Evolutionary conservation across 495 filamentous ascomycete species (phyloP).

Genomic region (Aspergillus bridgeri): DNA sequence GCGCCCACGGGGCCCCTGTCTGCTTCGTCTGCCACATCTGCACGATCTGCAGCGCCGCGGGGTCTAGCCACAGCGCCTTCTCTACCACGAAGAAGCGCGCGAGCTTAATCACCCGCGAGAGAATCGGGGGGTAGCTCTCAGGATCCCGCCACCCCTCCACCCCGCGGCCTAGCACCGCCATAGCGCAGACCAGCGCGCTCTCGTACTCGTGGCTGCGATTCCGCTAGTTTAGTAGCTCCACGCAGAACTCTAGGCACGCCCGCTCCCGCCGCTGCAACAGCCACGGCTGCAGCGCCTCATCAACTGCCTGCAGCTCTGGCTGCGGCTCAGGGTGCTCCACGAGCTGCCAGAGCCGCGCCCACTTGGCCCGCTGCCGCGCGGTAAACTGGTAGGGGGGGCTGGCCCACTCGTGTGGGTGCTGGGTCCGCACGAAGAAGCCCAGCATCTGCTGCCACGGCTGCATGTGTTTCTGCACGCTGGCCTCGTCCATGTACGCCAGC

Average conservation of each 20-base stretch:
- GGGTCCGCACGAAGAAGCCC: neutral
- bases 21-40: neutral
- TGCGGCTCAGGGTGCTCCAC: neutral
- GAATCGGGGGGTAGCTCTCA: constrained; percentile 4
- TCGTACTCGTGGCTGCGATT: constrained; percentile 4
- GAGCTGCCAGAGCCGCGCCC: neutral
- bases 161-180: constrained; percentile 4
- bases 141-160: neutral
- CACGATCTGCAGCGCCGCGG: neutral
- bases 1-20: neutral
- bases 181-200: constrained; percentile 10
- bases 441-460: neutral
- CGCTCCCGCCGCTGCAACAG: neutral
- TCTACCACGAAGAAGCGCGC: constrained; percentile 11
- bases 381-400: neutral
- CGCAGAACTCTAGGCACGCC: constrained; percentile 13
- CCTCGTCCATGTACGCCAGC: neutral
- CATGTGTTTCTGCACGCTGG: neutral
- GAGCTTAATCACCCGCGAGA: constrained; percentile 12
- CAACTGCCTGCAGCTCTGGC: neutral
- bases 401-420: neutral
- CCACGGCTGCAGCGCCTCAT: neutral
- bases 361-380: neutral
- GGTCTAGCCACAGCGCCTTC: constrained; percentile 10
- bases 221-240: constrained; percentile 17